These are phyloP conservation scores for Pseudogymnoascus sp. DNA, from an alignment of 2,329 filamentous ascomycete genomes.

Conservation along the genomic window DNA sequence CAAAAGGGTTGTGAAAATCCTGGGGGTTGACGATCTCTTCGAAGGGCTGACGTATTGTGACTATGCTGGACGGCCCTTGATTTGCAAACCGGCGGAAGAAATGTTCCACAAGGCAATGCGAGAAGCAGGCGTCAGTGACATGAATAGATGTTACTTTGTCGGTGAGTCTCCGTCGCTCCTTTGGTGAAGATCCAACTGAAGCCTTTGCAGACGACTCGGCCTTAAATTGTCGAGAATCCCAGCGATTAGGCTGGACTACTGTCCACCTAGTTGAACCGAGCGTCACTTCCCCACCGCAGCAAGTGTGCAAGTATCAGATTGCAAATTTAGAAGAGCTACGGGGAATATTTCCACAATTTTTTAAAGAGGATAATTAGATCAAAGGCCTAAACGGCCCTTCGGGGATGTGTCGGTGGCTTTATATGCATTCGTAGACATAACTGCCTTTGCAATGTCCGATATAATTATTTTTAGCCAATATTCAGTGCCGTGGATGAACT, in stretches of 20 bases:
- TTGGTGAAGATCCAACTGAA: constrained; percentile 6
- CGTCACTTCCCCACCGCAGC: constrained; percentile 53
- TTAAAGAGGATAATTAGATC: constrained; percentile 45
- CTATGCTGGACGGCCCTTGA: constrained; percentile 63
- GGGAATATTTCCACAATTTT: constrained; percentile 72
- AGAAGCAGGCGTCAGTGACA: constrained; percentile 64
- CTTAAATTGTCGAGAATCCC: constrained; percentile 70
- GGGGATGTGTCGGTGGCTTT: background rate
- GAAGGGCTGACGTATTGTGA: constrained; percentile 95
- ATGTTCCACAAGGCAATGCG: constrained; percentile 88
- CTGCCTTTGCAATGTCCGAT: background rate
- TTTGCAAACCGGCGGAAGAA: constrained; percentile 78
- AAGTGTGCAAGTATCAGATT: constrained; percentile 69
- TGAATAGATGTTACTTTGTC: constrained; percentile 81
- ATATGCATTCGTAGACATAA: background rate
- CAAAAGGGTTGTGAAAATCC: constrained; percentile 68
- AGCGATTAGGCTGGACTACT: constrained; percentile 76
- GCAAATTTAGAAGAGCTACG: constrained; percentile 68
- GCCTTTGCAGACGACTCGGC: constrained; percentile 69
- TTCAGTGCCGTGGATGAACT: no score
- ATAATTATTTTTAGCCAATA: background rate
- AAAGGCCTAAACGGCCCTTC: background rate
- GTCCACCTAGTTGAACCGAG: constrained; percentile 78
- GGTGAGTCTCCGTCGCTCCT: constrained; percentile 50
- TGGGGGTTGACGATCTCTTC: constrained; percentile 81